Evolutionary conservation across 129 eudicot genomes (phyloP), one percentile per base, ranked within the genome.

Genomic region (Saussurea involucrata): DNA sequence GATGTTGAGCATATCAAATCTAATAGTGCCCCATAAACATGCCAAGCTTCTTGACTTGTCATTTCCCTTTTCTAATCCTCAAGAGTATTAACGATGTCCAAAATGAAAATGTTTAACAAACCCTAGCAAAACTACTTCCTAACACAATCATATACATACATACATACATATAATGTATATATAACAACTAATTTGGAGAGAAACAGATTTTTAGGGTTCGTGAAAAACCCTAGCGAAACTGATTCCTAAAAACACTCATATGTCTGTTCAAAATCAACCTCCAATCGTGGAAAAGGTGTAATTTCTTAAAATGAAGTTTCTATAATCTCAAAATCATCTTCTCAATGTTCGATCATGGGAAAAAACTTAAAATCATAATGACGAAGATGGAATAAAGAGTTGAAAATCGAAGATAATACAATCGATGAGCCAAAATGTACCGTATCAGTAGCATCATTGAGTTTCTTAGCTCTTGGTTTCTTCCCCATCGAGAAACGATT

Each of bases 401-500:
- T 20, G 27, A 58, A 58, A 49, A 49, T 17, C 58, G 5, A 40
- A 40, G 5, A 64, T 27, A 18, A 44, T 13, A 5, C 27, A 66
- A n/a, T 28, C 6, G 7, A 65, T 6, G 3, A 31, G 66, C 25
- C 1, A 28, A 46, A 66, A 28, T 72, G 66, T 66, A 76, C 67
- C 80, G 20, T 46, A 12, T 76, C 73, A 66, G 55, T 37, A 44
- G 57, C 25, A 20, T 4, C 66, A 76, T 49, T 46, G 55, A 66
- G 53, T 17, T 49, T 76, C 55, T 28, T 25, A 40, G 55, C 18
- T 32, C 55, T 49, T 4, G 55, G 33, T 76, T 32, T 66, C 74
- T 29, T 76, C 80, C 33, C 73, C 80, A 76, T 66, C 28, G 53
- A 76, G 27, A 76, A 44, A 44, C 33, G 34, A 20, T 74, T 1